A percentile compares a stretch with the other conserved stretches of the same genome.
phyloP scores from a whole-genome alignment of 1,284 basidiomycete genomes.

The Malassezia furfur region DNA sequence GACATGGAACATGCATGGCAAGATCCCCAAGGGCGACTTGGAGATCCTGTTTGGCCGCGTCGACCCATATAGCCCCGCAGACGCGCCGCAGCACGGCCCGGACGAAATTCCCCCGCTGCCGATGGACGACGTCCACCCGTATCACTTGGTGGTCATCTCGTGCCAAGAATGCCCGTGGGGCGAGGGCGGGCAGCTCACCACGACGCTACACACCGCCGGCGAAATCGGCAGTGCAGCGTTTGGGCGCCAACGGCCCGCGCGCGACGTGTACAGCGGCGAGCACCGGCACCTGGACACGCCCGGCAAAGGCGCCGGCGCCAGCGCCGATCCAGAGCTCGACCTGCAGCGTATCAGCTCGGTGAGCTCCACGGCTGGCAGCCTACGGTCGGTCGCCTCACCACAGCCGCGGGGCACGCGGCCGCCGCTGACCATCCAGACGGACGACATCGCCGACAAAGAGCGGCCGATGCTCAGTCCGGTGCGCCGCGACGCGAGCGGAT shows the following conservation, averaged over 20 bases:
- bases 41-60: conserved; percentile 64
- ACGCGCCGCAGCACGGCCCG: background rate
- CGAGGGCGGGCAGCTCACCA: conserved; percentile 31
- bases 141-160: conserved; percentile 69
- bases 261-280: conserved; percentile 12
- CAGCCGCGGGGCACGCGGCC: background rate
- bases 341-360: background rate
- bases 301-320: background rate
- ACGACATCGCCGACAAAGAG: background rate
- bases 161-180: conserved; percentile 55
- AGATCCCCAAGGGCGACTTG: conserved; percentile 61
- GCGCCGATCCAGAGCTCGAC: background rate
- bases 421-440: background rate
- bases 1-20: conserved; percentile 53
- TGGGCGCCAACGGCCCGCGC: conserved; percentile 16
- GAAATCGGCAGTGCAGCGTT: conserved; percentile 32
- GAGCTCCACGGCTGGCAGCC: no score
- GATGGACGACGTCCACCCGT: conserved; percentile 56
- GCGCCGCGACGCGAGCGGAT: background rate
- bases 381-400: no score
- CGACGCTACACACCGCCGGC: conserved; percentile 37
- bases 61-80: conserved; percentile 18
- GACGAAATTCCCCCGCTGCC: conserved; percentile 31
- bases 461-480: background rate
- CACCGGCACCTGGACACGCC: background rate